These are phyloP conservation scores for Neurospora sp. DNA, from an alignment of 495 filamentous ascomycete species.

Conservation along the genomic window DNA sequence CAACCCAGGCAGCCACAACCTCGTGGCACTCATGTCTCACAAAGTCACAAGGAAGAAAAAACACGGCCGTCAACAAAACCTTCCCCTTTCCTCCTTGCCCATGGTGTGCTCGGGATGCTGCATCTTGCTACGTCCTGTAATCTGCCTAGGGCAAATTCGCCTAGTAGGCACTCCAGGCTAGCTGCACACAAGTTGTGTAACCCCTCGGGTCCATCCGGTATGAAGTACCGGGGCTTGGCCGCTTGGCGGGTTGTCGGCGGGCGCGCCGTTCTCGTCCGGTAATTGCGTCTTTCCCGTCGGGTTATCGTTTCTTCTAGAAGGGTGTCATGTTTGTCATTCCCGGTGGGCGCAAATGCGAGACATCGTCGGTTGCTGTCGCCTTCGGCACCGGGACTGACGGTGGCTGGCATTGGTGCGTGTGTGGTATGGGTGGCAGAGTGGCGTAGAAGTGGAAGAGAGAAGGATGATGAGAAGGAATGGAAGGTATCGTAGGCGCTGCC, in stretches of 20 bases:
- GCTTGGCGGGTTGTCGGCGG: background rate
- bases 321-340: background rate
- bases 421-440: background rate
- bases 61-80: background rate
- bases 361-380: background rate
- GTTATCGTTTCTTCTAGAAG: background rate
- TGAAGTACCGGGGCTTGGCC: background rate
- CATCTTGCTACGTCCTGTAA: background rate
- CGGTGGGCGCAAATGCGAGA: background rate
- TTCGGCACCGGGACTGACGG: background rate
- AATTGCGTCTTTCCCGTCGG: background rate
- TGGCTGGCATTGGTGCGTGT: background rate
- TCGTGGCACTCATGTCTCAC: background rate
- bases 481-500: background rate
- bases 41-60: background rate
- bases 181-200: background rate
- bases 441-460: background rate
- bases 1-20: background rate
- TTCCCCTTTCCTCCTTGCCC: background rate
- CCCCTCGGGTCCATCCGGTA: background rate
- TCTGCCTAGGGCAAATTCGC: background rate
- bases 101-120: background rate
- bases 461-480: background rate
- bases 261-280: background rate
- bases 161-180: background rate